These are phyloP conservation scores for Gaultheria prostrata DNA, from an alignment of 148 eudicot genomes.

Conservation along the genomic window DNA sequence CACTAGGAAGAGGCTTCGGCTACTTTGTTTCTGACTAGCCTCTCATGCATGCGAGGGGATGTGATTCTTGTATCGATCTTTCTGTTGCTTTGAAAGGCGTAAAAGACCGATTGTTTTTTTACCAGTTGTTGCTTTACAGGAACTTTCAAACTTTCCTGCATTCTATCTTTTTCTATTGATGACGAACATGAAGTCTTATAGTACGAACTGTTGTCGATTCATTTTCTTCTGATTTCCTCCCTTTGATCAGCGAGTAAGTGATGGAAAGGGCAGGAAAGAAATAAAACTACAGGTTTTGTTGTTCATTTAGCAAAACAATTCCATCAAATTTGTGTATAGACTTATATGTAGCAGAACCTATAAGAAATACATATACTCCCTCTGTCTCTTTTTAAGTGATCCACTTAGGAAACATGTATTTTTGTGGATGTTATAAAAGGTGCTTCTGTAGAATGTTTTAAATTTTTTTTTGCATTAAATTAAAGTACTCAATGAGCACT, in stretches of 20 bases:
- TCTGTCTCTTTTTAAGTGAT: too few species aligned
- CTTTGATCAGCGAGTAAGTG: not conserved
- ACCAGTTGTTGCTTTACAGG: not conserved
- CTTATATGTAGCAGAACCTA: not conserved
- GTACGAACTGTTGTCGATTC: not conserved
- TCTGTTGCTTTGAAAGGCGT: not conserved
- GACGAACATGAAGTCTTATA: not conserved
- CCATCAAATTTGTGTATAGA: not conserved
- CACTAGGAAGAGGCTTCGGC: not conserved
- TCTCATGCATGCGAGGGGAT: constrained; percentile 3
- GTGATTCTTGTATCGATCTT: not conserved
- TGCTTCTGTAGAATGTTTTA: too few species aligned
- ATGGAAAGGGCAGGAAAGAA: not conserved
- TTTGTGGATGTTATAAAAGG: too few species aligned
- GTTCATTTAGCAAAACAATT: not conserved
- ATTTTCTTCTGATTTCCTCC: not conserved
- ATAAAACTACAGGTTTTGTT: not conserved
- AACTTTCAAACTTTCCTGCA: not conserved
- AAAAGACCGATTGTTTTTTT: not conserved
- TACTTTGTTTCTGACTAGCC: constrained; percentile 1
- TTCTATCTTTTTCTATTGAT: not conserved
- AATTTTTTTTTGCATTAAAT: too few species aligned
- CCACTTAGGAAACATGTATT: too few species aligned
- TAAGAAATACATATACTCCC: not conserved
- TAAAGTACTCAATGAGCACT: too few species aligned